phyloP scores from a whole-genome alignment of 2,329 filamentous ascomycete genomes.

The Pseudocercospora cruenta region DNA sequence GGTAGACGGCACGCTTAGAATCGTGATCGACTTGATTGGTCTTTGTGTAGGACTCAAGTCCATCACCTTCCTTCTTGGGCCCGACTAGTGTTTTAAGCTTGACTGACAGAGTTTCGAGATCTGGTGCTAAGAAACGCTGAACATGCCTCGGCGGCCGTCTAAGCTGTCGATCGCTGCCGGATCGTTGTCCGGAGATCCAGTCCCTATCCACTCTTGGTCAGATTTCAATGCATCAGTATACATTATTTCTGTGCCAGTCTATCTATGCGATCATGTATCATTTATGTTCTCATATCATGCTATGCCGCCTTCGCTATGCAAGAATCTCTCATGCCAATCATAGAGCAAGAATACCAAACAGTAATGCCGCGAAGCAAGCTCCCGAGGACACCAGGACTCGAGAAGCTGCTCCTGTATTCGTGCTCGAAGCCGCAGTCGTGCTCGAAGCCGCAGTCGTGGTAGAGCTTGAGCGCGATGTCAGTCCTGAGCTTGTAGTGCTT shows the following conservation, averaged over 20 bases:
- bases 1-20: neutral
- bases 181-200: neutral
- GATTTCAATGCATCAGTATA: too few relatives aligned
- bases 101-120: neutral
- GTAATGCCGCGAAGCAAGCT: neutral
- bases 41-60: neutral
- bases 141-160: neutral
- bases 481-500: slow-evolving; percentile 69
- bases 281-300: neutral
- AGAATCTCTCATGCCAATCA: neutral
- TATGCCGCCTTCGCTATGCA: neutral
- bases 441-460: neutral
- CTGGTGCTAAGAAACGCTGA: neutral
- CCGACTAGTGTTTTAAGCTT: neutral
- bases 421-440: neutral
- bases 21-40: neutral
- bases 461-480: neutral
- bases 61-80: neutral
- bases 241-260: too few relatives aligned
- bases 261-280: too few relatives aligned
- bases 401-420: neutral
- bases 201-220: too few relatives aligned
- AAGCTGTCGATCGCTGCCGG: neutral
- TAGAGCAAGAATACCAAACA: neutral
- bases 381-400: neutral